Base-by-base conservation (phyloP, 2,329 filamentous ascomycete genomes). In the Calycina marina region DNA sequence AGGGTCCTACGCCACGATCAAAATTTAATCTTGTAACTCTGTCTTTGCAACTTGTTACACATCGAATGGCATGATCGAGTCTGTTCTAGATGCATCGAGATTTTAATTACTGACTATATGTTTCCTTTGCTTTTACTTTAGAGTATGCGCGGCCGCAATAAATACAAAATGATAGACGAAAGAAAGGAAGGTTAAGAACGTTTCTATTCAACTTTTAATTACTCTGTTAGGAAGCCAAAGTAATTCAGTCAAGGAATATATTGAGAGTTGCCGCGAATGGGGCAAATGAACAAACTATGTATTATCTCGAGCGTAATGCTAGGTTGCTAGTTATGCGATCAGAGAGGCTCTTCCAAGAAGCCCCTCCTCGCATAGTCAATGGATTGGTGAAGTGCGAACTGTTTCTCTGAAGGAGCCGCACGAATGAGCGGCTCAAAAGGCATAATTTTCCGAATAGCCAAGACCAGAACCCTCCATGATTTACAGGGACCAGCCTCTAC, bases 161-260 rank as follows among this genome's bases (percentile, higher is more conserved):
- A n/a, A n/a, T n/a, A n/a, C n/a, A n/a, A n/a, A n/a, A n/a, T n/a
- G n/a, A n/a, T n/a, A n/a, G n/a, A n/a, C n/a, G n/a, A n/a, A n/a
- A n/a, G n/a, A 18, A 39, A 29, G 25, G 26, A 14, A 39, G 30
- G 14, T 39, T 32, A 30, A 30, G 36, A 32, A 38, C 24, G 25
- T 32, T 13, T 18, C 16, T 13, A 35, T 38, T 17, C 35, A 24
- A 38, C 36, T 28, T 38, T 28, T 26, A 38, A 13, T 8, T 32
- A 38, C 30, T 22, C 18, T 22, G n/a, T 22, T n/a, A n/a, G n/a
- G n/a, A n/a, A n/a, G n/a, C n/a, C 32, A 29, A 27, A 37, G 33
- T 37, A 18, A 30, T 30, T 32, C 29, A 11, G 28, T 24, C 28
- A 22, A 35, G 33, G 8, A 8, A 8, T 8, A 5, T 29, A 25